Evolutionary conservation across 2,329 filamentous ascomycete species (phyloP).

Genomic region (Fusarium camptoceras): DNA sequence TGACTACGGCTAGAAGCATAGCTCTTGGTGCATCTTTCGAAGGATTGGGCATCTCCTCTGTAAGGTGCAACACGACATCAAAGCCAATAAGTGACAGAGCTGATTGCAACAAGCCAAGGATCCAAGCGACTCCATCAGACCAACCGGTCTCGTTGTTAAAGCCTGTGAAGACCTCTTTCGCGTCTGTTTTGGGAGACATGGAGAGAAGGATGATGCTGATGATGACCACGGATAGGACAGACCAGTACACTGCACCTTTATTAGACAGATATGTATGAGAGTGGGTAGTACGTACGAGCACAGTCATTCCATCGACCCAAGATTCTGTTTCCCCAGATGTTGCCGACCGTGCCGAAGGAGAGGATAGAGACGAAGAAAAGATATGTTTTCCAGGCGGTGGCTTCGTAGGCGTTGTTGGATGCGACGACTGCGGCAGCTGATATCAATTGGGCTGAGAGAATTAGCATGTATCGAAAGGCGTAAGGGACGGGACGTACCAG

Average conservation of each 20-base stretch:
- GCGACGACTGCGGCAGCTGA: constrained; percentile 57
- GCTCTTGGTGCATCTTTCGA: constrained; percentile 55
- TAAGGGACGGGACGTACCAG: constrained; percentile 42
- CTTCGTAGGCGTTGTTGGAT: constrained; percentile 53
- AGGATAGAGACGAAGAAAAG: constrained; percentile 54
- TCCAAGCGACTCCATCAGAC: constrained; percentile 60
- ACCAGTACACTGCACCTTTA: constrained; percentile 53
- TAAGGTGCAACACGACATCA: constrained; percentile 59
- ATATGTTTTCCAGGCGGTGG: constrained; percentile 56
- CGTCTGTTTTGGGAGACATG: constrained; percentile 54
- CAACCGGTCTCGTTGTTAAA: constrained; percentile 60
- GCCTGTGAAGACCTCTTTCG: constrained; percentile 57
- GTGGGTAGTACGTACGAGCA: constrained; percentile 44
- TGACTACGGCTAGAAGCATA: constrained; percentile 56
- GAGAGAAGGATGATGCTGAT: constrained; percentile 58
- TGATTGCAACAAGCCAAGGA: constrained; percentile 59
- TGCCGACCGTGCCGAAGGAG: constrained; percentile 41
- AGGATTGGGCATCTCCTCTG: constrained; percentile 60
- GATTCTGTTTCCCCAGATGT: constrained; percentile 54
- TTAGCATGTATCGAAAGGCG: not conserved
- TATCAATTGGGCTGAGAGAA: constrained; percentile 54
- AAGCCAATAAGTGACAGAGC: constrained; percentile 55
- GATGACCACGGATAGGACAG: constrained; percentile 55
- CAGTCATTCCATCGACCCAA: constrained; percentile 57
- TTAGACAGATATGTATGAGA: fast-evolving